Evolutionary conservation across 2,329 filamentous ascomycete species (phyloP).

Genomic region (Fusarium tuaranense): DNA sequence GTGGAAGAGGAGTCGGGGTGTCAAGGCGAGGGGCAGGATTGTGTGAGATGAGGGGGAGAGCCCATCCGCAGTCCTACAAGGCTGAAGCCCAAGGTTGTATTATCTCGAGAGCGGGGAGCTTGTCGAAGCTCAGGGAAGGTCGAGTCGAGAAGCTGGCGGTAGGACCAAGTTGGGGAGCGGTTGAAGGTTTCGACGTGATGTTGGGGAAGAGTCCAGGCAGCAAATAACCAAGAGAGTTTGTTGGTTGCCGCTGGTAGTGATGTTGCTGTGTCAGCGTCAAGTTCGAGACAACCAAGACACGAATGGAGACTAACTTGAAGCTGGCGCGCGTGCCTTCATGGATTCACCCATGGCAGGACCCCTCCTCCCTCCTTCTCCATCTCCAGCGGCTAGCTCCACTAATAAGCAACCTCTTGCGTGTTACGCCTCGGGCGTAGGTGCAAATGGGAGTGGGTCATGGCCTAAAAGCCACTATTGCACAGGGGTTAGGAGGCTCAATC

Average conservation of each 20-base stretch:
- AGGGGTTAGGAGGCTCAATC: neutral
- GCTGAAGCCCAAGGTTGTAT: constrained; percentile 26
- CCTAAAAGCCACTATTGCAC: neutral
- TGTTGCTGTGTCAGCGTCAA: constrained; percentile 35
- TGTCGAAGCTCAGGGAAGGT: neutral
- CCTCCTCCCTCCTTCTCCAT: constrained; percentile 25
- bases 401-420: neutral
- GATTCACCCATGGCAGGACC: constrained; percentile 19
- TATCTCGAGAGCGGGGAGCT: constrained; percentile 27
- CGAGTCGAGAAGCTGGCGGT: constrained; percentile 1
- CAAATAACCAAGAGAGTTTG: neutral
- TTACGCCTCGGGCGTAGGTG: neutral
- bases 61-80: constrained; percentile 40
- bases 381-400: constrained; percentile 29
- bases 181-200: neutral
- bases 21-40: constrained; percentile 22
- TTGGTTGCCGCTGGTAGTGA: constrained; percentile 12
- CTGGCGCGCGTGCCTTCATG: constrained; percentile 1
- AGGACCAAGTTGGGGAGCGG: constrained; percentile 1
- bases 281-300: constrained; percentile 15
- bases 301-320: neutral
- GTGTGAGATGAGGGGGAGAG: constrained; percentile 28
- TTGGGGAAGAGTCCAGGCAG: neutral
- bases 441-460: neutral
- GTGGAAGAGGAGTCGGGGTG: neutral